Percentiles rank a stretch among this genome's conserved stretches.
Evolutionary conservation across 345 rosid species (phyloP).

Genomic region (Syzygium aromaticum): DNA sequence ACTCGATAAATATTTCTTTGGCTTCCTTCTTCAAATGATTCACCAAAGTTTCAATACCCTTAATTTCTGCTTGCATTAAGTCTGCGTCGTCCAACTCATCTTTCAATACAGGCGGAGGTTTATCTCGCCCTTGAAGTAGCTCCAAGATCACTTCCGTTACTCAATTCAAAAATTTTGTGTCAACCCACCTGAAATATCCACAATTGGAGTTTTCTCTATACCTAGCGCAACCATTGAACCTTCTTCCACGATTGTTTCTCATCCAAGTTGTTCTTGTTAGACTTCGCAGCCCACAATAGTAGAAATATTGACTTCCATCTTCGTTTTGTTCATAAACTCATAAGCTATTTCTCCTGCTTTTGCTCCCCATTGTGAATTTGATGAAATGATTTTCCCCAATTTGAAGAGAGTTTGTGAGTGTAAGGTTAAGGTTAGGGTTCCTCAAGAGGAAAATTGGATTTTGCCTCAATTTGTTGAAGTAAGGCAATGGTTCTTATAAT

Average conservation of each 20-base stretch:
- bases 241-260: not conserved
- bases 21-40: not conserved
- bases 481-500: no score
- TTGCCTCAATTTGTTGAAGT: no score
- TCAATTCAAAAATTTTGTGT: fast-evolving
- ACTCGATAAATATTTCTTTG: not conserved
- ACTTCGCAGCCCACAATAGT: not conserved
- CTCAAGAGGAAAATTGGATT: no score
- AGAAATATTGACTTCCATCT: no score
- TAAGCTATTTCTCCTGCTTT: no score
- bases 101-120: not conserved
- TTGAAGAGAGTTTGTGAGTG: no score
- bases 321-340: no score
- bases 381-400: no score
- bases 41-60: not conserved
- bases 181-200: not conserved
- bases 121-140: not conserved
- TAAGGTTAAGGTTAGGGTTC: no score
- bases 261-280: not conserved
- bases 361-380: no score
- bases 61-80: not conserved
- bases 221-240: not conserved
- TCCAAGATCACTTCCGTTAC: not conserved
- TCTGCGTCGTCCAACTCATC: not conserved
- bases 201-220: not conserved